phyloP scores from a whole-genome alignment of 805 yeast genomes.

The Scheffersomyces spartinae region DNA sequence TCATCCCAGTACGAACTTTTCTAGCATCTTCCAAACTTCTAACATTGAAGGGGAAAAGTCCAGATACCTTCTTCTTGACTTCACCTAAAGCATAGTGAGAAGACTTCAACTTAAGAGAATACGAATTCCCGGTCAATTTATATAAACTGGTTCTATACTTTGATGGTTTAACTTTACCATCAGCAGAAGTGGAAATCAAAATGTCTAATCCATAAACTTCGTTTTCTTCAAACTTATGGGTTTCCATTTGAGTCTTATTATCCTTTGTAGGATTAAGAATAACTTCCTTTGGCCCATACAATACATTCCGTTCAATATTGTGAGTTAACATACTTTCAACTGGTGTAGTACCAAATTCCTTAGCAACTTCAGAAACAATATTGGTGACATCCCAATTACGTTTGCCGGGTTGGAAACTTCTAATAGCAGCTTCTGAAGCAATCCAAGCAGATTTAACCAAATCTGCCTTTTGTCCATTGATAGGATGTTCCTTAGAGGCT shows the following conservation, averaged over 20 bases:
- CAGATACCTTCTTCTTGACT: conserved; percentile 51
- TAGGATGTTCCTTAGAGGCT: conserved; percentile 22
- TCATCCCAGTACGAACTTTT: conserved; percentile 63
- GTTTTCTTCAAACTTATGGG: conserved; percentile 57
- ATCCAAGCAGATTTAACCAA: conserved; percentile 61
- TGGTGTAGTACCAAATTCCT: conserved; percentile 46
- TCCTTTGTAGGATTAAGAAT: conserved; percentile 63
- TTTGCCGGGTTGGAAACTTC: conserved; percentile 54
- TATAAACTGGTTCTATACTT: conserved; percentile 56
- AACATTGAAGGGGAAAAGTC: conserved; percentile 56
- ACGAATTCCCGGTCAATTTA: conserved; percentile 59
- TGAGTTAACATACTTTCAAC: conserved; percentile 71
- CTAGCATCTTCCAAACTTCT: conserved; percentile 57
- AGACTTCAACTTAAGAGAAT: conserved; percentile 59
- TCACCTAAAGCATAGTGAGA: conserved; percentile 58
- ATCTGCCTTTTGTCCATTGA: conserved; percentile 53
- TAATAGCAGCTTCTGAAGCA: conserved; percentile 71
- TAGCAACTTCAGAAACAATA: conserved; percentile 50
- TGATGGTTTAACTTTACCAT: conserved; percentile 53
- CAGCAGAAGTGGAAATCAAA: conserved; percentile 49
- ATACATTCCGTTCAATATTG: conserved; percentile 53
- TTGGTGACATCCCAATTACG: conserved; percentile 69
- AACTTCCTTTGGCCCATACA: conserved; percentile 67
- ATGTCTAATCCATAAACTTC: conserved; percentile 73
- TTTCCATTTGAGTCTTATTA: conserved; percentile 52